These are phyloP conservation scores for Auricularia heimuer DNA, from an alignment of 768 basidiomycete genomes.

Conservation along the genomic window DNA sequence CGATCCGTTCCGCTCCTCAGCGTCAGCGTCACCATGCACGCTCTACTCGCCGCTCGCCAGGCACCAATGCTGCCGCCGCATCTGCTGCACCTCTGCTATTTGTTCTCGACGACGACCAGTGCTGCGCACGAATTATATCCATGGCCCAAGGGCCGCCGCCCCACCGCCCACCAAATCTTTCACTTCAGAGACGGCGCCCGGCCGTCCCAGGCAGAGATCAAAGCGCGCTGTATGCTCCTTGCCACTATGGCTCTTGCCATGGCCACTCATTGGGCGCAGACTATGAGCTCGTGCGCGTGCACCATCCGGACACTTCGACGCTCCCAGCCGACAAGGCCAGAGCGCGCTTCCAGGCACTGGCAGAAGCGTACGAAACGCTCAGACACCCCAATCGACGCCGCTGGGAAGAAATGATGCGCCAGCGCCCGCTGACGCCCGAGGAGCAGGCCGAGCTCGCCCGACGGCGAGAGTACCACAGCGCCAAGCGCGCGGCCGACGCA, in stretches of 20 bases:
- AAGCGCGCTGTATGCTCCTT: background rate
- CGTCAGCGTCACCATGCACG: too few relatives aligned
- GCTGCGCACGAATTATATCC: background rate
- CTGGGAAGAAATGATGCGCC: background rate
- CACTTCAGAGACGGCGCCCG: background rate
- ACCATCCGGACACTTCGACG: constrained; percentile 58
- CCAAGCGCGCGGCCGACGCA: background rate
- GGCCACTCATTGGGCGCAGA: constrained; percentile 29
- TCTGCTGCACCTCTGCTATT: too few relatives aligned
- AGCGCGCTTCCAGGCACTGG: constrained; percentile 53
- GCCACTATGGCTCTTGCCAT: background rate
- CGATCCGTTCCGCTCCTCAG: too few relatives aligned
- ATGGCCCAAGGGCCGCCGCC: background rate
- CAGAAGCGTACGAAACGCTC: constrained; percentile 52
- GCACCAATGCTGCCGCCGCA: too few relatives aligned
- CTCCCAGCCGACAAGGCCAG: constrained; percentile 40
- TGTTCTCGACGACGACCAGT: too few relatives aligned
- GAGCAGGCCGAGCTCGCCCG: background rate
- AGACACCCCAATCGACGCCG: constrained; percentile 7
- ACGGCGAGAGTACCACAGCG: background rate
- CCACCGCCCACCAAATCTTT: background rate
- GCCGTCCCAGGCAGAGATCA: background rate
- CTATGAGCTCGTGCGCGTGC: constrained; percentile 60
- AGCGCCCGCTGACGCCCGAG: background rate
- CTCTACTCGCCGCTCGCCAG: too few relatives aligned